Conservation (phyloP, 352 stramenopile species). For the Globisporangium spiculum region DNA sequence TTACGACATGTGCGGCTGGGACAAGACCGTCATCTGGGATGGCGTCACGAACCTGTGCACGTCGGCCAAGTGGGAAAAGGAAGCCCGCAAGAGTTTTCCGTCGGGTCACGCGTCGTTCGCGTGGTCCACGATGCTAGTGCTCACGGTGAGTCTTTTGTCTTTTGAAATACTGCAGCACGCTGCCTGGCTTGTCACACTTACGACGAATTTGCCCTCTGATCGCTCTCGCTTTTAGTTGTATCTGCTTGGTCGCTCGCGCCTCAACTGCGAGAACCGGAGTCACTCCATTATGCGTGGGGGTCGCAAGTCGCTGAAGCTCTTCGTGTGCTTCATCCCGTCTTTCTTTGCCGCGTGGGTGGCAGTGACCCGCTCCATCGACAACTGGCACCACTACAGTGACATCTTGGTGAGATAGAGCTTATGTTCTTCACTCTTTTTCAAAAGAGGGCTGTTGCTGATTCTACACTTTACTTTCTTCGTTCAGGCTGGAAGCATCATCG, state of each 20-base stretch:
- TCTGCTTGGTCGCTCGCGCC: constrained; percentile 57
- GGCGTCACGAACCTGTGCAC: constrained; percentile 60
- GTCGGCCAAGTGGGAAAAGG: constrained; percentile 39
- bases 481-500: constrained; percentile 61
- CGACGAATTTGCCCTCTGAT: neutral
- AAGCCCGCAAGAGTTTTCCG: constrained; percentile 70
- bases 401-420: constrained; percentile 45
- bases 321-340: constrained; percentile 60
- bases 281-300: constrained; percentile 45
- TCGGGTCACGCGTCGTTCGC: constrained; percentile 75
- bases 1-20: constrained; percentile 76
- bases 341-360: constrained; percentile 67
- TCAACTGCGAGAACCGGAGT: constrained; percentile 51
- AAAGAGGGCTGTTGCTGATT: neutral
- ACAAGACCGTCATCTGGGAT: constrained; percentile 65
- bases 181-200: neutral
- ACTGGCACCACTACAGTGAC: constrained; percentile 85
- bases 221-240: constrained; percentile 43
- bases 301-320: constrained; percentile 62
- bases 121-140: constrained; percentile 68
- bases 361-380: constrained; percentile 75
- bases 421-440: neutral
- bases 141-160: constrained; percentile 38
- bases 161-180: neutral
- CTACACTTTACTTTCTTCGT: neutral